Base-by-base conservation (phyloP, 2,329 filamentous ascomycete genomes). In the Diaporthe batatas region DNA sequence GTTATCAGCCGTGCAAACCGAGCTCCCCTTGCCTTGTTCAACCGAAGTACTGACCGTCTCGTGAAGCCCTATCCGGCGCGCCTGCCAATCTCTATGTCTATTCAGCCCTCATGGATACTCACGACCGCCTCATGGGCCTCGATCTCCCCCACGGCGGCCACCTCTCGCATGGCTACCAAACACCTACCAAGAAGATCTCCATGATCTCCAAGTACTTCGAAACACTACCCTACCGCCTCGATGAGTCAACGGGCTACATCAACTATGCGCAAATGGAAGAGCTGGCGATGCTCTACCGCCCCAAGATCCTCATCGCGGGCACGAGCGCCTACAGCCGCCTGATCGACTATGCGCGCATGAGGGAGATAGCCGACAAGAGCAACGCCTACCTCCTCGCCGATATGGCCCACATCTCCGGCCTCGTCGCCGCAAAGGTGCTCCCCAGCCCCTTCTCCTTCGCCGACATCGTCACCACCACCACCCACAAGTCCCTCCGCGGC, bases 181-280 rank as follows among this genome's bases (percentile, higher is more conserved):
- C 94, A 25, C 94, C 96, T 3, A 92, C 92, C 69, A 94, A 92
- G 84, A 96, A 95, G 89, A 98, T 99, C 82, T 98, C 96, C n/a
- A 95, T 95, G 79, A 92, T 99, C 77, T 98, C 96, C 72, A 98
- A 97, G 82, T 99, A 99, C 86, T 99, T 99, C 82, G 96, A 99
- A 86, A 99, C 96, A 47, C 87, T 99, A 75, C 96, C 96, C 6
- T 99, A 99, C 87, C 92, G 94, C 73, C 89, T 98, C 70, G 91
- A 98, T 85, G 93, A 97, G 80, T 88, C 91, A 75, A 98, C 96
- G 7, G 96, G 96, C 74, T 88, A 96, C 78, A 99, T 99, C 80
- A 95, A 99, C 86, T 99, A 99, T 84, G 92, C 94, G 80, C 93
- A 93, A 81, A 89, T 99, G 70, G 95, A 97, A 83, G 91, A 97